These are phyloP conservation scores for Fusarium lateritium DNA, from an alignment of 2,329 filamentous ascomycete genomes.

Conservation along the genomic window DNA sequence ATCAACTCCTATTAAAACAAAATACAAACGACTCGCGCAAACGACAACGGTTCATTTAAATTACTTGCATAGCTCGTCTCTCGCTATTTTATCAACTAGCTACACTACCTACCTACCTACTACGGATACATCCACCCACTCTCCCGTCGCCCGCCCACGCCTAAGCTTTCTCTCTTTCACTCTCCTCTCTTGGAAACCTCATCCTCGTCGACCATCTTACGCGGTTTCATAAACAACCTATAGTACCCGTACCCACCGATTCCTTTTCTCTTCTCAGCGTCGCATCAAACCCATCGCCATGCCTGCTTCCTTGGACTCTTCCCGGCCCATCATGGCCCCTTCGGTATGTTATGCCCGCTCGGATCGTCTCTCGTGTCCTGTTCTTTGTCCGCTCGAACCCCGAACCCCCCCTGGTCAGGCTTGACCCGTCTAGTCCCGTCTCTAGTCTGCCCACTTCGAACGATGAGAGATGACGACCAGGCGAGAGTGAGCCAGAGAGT, in stretches of 20 bases:
- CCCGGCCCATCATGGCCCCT: slow-evolving; percentile 74
- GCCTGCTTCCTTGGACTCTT: slow-evolving; percentile 72
- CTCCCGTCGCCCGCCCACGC: background rate
- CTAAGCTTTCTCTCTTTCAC: slow-evolving; percentile 11
- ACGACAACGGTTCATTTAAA: slow-evolving; percentile 10
- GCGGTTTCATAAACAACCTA: slow-evolving; percentile 27
- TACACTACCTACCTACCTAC: slow-evolving; percentile 11
- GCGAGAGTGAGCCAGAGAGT: slow-evolving; percentile 9
- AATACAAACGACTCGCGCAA: background rate
- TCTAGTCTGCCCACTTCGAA: slow-evolving; percentile 42
- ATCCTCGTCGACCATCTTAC: slow-evolving; percentile 14
- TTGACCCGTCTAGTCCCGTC: slow-evolving; percentile 33
- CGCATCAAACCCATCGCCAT: slow-evolving; percentile 54
- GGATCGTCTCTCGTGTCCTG: slow-evolving; percentile 28
- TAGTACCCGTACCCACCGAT: slow-evolving; percentile 25
- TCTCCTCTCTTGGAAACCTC: slow-evolving; percentile 7
- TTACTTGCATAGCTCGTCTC: slow-evolving; percentile 16
- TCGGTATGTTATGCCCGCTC: slow-evolving; percentile 65
- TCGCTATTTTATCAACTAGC: slow-evolving; percentile 14
- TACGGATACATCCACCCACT: slow-evolving; percentile 19
- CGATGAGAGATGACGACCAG: slow-evolving; percentile 16
- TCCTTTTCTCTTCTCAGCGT: slow-evolving; percentile 27
- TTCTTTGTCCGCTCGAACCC: slow-evolving; percentile 5
- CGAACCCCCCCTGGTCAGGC: slow-evolving; percentile 22
- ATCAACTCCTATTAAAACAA: too few relatives aligned